Percentiles rank a stretch among this genome's conserved stretches.
Conservation (phyloP, 2,329 filamentous ascomycete species). For the Clarireedia sp. region DNA sequence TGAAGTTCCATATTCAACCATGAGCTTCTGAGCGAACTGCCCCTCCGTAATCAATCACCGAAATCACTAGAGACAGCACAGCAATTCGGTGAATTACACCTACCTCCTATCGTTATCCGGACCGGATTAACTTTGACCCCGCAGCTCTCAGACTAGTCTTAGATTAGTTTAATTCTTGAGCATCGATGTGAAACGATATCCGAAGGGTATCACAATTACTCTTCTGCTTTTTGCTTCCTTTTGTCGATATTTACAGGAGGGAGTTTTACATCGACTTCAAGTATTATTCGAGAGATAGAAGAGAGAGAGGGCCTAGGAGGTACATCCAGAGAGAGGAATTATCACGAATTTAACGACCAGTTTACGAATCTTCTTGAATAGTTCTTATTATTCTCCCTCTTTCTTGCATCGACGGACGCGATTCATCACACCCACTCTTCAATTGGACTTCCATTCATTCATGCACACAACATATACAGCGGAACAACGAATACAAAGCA, state of each 20-base stretch:
- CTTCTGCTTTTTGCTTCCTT: slow-evolving; percentile 1
- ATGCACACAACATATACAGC: neutral
- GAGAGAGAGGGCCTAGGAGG: no score
- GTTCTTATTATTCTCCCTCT: neutral
- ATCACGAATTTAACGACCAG: slow-evolving; percentile 27
- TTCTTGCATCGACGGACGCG: neutral
- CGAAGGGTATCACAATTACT: neutral
- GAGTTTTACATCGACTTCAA: neutral
- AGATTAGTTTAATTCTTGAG: neutral
- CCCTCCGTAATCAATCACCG: neutral
- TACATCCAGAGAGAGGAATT: no score
- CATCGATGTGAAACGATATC: neutral
- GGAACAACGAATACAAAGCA: neutral
- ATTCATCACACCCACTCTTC: slow-evolving; percentile 2
- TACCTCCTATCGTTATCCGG: neutral
- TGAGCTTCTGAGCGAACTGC: slow-evolving; percentile 12
- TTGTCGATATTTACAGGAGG: neutral
- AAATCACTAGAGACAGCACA: neutral
- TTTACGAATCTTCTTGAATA: slow-evolving; percentile 29
- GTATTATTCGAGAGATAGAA: no score
- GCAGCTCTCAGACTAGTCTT: neutral
- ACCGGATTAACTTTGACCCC: neutral
- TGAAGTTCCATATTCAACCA: slow-evolving; percentile 14
- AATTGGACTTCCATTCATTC: neutral
- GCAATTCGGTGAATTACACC: no score